These are phyloP conservation scores for Naganishia friedmannii DNA, from an alignment of 768 basidiomycete genomes.

Conservation along the genomic window DNA sequence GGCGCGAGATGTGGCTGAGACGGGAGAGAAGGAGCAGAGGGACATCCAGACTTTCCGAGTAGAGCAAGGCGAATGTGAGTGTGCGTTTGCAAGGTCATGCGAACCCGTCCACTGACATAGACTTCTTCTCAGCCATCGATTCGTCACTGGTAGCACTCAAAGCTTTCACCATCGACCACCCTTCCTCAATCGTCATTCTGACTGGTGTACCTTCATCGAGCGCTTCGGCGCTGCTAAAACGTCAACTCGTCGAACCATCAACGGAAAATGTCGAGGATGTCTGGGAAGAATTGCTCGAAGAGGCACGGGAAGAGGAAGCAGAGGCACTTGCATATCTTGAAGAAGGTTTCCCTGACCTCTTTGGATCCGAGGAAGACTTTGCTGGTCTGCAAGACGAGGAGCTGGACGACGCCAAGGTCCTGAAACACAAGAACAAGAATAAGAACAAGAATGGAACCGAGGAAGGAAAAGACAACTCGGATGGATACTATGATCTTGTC, in stretches of 20 bases:
- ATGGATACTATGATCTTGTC: conserved; percentile 26
- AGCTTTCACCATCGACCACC: not conserved
- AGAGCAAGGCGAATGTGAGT: conserved; percentile 16
- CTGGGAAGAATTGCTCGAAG: conserved; percentile 1
- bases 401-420: not conserved
- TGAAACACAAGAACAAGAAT: conserved; percentile 10
- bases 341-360: conserved; percentile 23
- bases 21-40: conserved; percentile 11
- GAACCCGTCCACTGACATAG: too few relatives aligned
- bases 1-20: conserved; percentile 10
- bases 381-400: not conserved
- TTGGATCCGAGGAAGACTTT: conserved; percentile 5
- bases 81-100: too few relatives aligned
- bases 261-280: not conserved
- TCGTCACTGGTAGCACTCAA: not conserved
- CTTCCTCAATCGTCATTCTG: conserved; percentile 9
- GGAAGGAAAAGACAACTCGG: conserved; percentile 11
- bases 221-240: conserved; percentile 2
- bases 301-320: conserved; percentile 10
- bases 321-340: conserved; percentile 15
- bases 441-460: conserved; percentile 5
- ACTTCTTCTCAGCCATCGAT: not conserved
- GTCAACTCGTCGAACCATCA: conserved; percentile 12
- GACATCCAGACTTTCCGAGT: not conserved
- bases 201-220: not conserved